Base-by-base conservation (phyloP, 2,329 filamentous ascomycete genomes). In the Calonectria hawksworthii region DNA sequence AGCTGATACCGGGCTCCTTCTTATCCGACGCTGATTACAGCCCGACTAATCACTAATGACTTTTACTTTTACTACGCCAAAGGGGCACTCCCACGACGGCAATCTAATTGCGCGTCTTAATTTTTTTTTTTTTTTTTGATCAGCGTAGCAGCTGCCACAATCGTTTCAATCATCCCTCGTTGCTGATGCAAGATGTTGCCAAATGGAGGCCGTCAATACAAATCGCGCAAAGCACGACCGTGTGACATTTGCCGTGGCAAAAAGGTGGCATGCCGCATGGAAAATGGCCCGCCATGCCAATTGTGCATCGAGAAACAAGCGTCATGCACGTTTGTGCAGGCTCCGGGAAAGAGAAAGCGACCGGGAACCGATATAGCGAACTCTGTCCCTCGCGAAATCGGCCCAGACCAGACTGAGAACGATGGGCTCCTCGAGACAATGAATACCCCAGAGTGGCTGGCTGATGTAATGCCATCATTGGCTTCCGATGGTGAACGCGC, bases 161-260 rank as follows among this genome's bases (percentile, higher is more conserved):
- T 26, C 23, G n/a, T 36, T 13, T 28, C 36, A 21, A n/a, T 21
- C 23, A 7, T n/a, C 14, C 13, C 11, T 41, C 16, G 8, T 41
- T 28, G 56, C 9, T 26, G 38, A 26, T 63, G 11, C 56, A 63
- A 26, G 28, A 67, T 67, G 64, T 30, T 67, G 32, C 64, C 64
- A 36, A 50, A 50, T 50, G 44, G 64, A 51, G 64, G 64, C n/a
- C 64, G 64, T 16, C 64, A 50, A n/a, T 67, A 67, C 64, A 67
- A 67, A 67, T 67, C 64, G 44, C 64, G 64, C 64, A 67, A 67
- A n/a, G 64, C 64, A n/a, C 64, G 64, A 34, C 64, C 64, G 14
- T 67, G 64, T 51, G 64, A 67, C 44, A 51, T 38, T 34, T 67
- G 64, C 41, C 64, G 64, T 47, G 64, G 64, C 30, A 67, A 51